Base-by-base conservation (phyloP, 352 stramenopile species). In the Globisporangium takayamanum region DNA sequence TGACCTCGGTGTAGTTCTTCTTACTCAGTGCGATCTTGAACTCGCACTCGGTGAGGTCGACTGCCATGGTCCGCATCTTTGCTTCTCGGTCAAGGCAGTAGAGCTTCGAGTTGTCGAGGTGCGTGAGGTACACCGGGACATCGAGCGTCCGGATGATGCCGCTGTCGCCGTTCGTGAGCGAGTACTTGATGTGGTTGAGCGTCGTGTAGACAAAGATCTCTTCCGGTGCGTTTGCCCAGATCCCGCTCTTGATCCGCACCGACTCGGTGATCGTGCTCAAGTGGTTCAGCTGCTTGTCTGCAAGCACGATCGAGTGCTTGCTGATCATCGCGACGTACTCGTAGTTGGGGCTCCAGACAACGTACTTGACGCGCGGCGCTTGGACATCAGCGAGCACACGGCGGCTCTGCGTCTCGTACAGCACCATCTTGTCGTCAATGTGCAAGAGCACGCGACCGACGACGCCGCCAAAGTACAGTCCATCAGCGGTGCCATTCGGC, bases 191-290 rank as follows among this genome's bases (percentile, higher is more conserved):
- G 79, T 97, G 88, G 67, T 93, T 96, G 50, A 98, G 81, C 54
- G 97, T 99, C 28, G 95, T 99, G 84, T 99, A 99, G 28, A 99
- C 74, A 62, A 99, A 99, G 55, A 99, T 90, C 59, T 98, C 88
- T 14, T 92, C 72, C 2, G 80, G 78, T 22, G 78, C 89, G 56
- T 92, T 94, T 47, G 94, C 92, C 92, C 92, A 98, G 49, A 94
- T 88, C 25, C 88, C 89, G 69, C 84, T 95, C 80, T 98, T 98
- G 63, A 98, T 88, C 56, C 92, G 91, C 45, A 99, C 94, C 52
- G 96, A 98, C 73, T 99, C 97, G 33, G 85, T 98, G 65, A 99
- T 96, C 20, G 89, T 97, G 67, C 90, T 98, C 44, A 99, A 70
- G 76, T 99, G 94, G 64, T 98, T 96, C n/a, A 99, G 81, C 66